Base-by-base conservation (phyloP, 2,329 filamentous ascomycete genomes). In the Xylaria digitata region DNA sequence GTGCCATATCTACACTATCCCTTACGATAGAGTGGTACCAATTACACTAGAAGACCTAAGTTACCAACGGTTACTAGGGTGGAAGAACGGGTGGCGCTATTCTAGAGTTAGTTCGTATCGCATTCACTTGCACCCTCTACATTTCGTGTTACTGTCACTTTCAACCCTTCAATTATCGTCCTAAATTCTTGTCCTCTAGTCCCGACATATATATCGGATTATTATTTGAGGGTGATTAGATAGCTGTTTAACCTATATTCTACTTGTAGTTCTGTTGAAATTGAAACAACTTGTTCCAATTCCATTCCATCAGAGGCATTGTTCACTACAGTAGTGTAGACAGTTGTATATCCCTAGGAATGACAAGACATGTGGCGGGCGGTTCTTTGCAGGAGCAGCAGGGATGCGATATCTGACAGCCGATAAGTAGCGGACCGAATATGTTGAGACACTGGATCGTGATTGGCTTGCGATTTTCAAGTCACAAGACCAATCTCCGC, bases 341-440 rank as follows among this genome's bases (percentile, higher is more conserved):
- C 34, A 40, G 37, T 15, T 40, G 37, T 15, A 40, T 40, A 37
- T 37, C 37, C 37, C 37, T 9, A 40, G 37, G 37, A 40, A 40
- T 40, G 34, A 6, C 9, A 26, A 21, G 40, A 40, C 23, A 61
- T 57, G 23, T 63, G 40, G 54, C 34, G 56, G 43, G 26, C 26
- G 26, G 26, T 26, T 5, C 15, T 15, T 46, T 50, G 40, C 15
- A 48, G 21, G 19, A 54, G 21, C 34, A 50, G 40, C 17, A 57
- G 17, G 60, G 48, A 46, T 61, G n/a, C 37, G 37, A 50, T 46
- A 32, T 53, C 54, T 59, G 40, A 71, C 65, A 66, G 52, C 67
- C 68, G 73, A 75, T 72, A 73, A 71, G 70, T 66, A 69, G 73
- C 74, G 74, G 74, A 56, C 73, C 74, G 74, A 75, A 73, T 75